Base-by-base conservation (phyloP, 495 filamentous ascomycete species). In the Aspergillus bridgeri region DNA sequence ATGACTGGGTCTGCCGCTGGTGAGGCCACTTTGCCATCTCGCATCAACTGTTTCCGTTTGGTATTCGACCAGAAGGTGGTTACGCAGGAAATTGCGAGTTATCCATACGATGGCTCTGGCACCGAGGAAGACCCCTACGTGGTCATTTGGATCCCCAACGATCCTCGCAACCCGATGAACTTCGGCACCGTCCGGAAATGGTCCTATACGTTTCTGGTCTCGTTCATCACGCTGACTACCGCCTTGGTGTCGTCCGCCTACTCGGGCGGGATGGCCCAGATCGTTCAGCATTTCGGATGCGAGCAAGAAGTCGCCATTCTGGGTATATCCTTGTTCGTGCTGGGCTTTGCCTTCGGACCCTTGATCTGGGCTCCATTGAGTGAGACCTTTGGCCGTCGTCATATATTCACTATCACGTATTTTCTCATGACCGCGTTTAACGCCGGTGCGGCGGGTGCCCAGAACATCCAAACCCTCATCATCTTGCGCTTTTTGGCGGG, bases 201-300 rank as follows among this genome's bases (percentile, higher is more conserved):
- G 87, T 60, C 64, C 38, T 82, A 87, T 59, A 86, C 86, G 2
- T 53, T 81, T 11, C 55, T 86, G 20, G 81, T 85, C 38, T 84
- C 87, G n/a, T 60, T 87, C 21, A 79, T 83, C 20, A 87, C 86
- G 0, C 75, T 91, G 8, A 81, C 83, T 9, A 86, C 91, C 11
- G 78, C 89, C 7, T 84, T 93, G 48, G 85, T 85, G 24, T 89
- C 86, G 13, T 89, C 87, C 3, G 88, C 88, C 11, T 91, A 84
- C 61, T 75, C 86, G 21, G 87, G 87, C 22, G 88, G 89, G 46
- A 72, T 87, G n/a, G 65, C 69, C 13, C 75, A 86, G 58, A 82
- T 81, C 5, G 53, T 78, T 0, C 60, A 64, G 21, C 57, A 77
- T n/a, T 86, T 79, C 49, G 51, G 65, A 15, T 75, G 81, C 6